These are phyloP conservation scores for Linum lewisii DNA, from an alignment of 345 rosid genomes.

Conservation along the genomic window DNA sequence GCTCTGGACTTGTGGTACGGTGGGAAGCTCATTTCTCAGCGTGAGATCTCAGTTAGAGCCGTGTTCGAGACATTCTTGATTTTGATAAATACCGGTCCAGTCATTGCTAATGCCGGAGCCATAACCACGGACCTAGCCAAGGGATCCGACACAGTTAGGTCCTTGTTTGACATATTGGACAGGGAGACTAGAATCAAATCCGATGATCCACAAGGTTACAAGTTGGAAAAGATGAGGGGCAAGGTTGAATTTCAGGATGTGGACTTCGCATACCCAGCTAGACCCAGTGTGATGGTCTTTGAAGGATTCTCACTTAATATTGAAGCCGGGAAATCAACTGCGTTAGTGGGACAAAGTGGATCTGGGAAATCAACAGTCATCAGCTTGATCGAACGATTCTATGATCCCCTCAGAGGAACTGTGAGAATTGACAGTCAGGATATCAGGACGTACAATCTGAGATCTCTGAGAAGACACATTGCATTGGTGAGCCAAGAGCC, in stretches of 20 bases:
- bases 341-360: constrained; percentile 27
- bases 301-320: constrained; percentile 15
- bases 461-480: constrained; percentile 15
- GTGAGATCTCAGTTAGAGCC: constrained; percentile 14
- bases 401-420: constrained; percentile 14
- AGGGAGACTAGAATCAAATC: constrained; percentile 21
- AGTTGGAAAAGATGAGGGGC: constrained; percentile 14
- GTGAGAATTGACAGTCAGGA: constrained; percentile 22
- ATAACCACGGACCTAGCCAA: constrained; percentile 22
- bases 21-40: constrained; percentile 18
- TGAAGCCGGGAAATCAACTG: constrained; percentile 24
- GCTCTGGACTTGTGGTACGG: constrained; percentile 27
- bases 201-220: constrained; percentile 9
- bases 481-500: constrained; percentile 8
- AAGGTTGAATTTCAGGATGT: constrained; percentile 11
- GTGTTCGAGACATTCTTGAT: constrained; percentile 22
- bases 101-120: constrained; percentile 23
- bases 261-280: constrained; percentile 22
- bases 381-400: constrained; percentile 20
- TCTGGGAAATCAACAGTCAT: constrained; percentile 26
- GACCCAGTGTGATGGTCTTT: constrained; percentile 20
- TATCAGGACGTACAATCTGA: constrained; percentile 14
- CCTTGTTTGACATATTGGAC: constrained; percentile 19
- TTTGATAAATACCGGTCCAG: constrained; percentile 22
- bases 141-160: constrained; percentile 19